phyloP scores from a whole-genome alignment of 176 grass and related monocot genomes.

The Triticum urartu region DNA sequence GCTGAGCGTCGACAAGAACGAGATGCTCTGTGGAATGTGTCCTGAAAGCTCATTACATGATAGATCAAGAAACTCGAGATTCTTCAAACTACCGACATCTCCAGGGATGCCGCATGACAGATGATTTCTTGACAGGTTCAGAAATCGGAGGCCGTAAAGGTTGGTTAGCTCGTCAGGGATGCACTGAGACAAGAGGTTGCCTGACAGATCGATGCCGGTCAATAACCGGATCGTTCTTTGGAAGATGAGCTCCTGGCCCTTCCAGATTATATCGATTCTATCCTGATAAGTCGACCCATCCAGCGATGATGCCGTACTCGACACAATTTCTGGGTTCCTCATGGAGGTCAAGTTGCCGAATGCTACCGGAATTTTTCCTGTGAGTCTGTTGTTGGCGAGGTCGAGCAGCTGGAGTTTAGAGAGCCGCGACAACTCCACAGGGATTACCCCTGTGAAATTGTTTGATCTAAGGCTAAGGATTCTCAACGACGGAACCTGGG shows the following conservation, averaged over 20 bases:
- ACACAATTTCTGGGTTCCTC: slow-evolving; percentile 22
- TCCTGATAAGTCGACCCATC: slow-evolving; percentile 36
- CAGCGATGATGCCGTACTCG: background rate
- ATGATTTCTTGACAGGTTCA: slow-evolving; percentile 70
- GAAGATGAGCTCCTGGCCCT: slow-evolving; percentile 39
- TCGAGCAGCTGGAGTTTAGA: slow-evolving; percentile 57
- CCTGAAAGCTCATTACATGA: slow-evolving; percentile 51
- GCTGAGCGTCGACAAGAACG: background rate
- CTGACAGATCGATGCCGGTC: slow-evolving; percentile 55
- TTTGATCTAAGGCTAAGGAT: slow-evolving; percentile 65
- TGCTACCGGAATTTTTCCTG: slow-evolving; percentile 44
- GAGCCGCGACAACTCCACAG: slow-evolving; percentile 29
- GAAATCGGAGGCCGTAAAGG: slow-evolving; percentile 50
- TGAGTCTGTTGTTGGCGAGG: slow-evolving; percentile 52
- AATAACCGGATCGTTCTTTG: slow-evolving; percentile 48
- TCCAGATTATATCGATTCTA: slow-evolving; percentile 71
- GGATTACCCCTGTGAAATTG: slow-evolving; percentile 51
- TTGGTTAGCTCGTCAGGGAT: slow-evolving; percentile 56
- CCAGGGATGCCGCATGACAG: slow-evolving; percentile 36
- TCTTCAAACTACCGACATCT: slow-evolving; percentile 37
- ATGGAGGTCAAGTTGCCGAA: slow-evolving; percentile 59
- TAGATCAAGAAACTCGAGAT: slow-evolving; percentile 55
- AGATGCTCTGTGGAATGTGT: slow-evolving; percentile 39
- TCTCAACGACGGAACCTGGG: slow-evolving; percentile 19
- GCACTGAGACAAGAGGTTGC: slow-evolving; percentile 36